A percentile compares a stretch with the other conserved stretches of the same genome.
phyloP scores from a whole-genome alignment of 2,329 filamentous ascomycete genomes.

The Penicillium sp. region DNA sequence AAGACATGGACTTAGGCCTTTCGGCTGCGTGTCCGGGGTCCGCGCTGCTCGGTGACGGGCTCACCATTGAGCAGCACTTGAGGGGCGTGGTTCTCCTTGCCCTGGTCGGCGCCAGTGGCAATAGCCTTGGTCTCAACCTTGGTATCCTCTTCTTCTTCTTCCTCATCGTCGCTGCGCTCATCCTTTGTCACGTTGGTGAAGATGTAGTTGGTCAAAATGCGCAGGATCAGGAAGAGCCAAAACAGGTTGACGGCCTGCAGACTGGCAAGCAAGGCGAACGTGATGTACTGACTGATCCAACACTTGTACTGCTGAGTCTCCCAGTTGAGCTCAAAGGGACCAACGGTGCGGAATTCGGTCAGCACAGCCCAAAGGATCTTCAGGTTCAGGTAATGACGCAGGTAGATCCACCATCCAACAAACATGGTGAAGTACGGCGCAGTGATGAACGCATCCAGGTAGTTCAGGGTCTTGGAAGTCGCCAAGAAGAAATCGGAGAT shows the following conservation, averaged over 20 bases:
- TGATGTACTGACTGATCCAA: slow-evolving; percentile 51
- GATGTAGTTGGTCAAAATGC: slow-evolving; percentile 46
- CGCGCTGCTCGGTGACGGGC: slow-evolving; percentile 30
- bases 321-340: slow-evolving; percentile 52
- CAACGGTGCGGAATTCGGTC: slow-evolving; percentile 51
- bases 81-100: slow-evolving; percentile 36
- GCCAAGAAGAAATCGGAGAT: slow-evolving; percentile 95
- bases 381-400: slow-evolving; percentile 70
- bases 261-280: slow-evolving; percentile 46
- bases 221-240: slow-evolving; percentile 49
- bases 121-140: slow-evolving; percentile 25
- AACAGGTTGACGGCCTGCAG: slow-evolving; percentile 51
- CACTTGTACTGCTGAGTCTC: slow-evolving; percentile 53
- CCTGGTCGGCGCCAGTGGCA: slow-evolving; percentile 29
- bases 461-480: slow-evolving; percentile 89
- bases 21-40: slow-evolving; percentile 28
- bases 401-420: slow-evolving; percentile 82
- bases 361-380: slow-evolving; percentile 50
- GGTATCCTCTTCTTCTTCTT: slow-evolving; percentile 39
- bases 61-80: slow-evolving; percentile 44
- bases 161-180: slow-evolving; percentile 50
- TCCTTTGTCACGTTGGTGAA: slow-evolving; percentile 43
- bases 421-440: slow-evolving; percentile 83
- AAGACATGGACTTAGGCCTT: slow-evolving; percentile 16
- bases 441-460: slow-evolving; percentile 77